phyloP scores from a whole-genome alignment of 805 yeast genomes.

The Limtongozyma cylindracea region DNA sequence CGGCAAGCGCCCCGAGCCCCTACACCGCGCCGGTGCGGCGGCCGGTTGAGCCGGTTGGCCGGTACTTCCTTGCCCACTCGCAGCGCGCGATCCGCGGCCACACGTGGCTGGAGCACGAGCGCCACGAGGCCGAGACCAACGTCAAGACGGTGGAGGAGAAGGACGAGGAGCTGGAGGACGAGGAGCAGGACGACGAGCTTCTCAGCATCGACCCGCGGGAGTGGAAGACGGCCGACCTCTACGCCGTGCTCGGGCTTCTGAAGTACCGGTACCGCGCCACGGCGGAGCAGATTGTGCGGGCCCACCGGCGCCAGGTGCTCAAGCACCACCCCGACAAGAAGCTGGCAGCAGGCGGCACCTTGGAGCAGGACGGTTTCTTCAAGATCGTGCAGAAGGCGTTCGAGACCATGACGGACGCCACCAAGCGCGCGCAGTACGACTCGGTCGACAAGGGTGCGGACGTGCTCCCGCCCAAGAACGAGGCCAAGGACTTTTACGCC shows the following conservation, averaged over 20 bases:
- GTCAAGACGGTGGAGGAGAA: slow-evolving; percentile 45
- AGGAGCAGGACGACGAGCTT: slow-evolving; percentile 42
- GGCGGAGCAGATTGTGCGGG: slow-evolving; percentile 81
- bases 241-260: slow-evolving; percentile 85
- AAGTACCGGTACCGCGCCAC: slow-evolving; percentile 81
- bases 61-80: slow-evolving; percentile 87
- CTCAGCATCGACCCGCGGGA: slow-evolving; percentile 88
- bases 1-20: too few relatives aligned
- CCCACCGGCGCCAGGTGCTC: slow-evolving; percentile 90
- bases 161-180: slow-evolving; percentile 50
- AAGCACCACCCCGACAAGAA: slow-evolving; percentile 97
- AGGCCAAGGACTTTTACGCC: slow-evolving; percentile 70
- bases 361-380: slow-evolving; percentile 90
- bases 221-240: slow-evolving; percentile 92
- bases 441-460: slow-evolving; percentile 83
- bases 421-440: slow-evolving; percentile 80
- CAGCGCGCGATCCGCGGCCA: slow-evolving; percentile 89
- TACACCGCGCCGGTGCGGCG: slow-evolving; percentile 43
- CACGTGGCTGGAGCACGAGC: slow-evolving; percentile 95
- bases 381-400: slow-evolving; percentile 94
- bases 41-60: slow-evolving; percentile 91
- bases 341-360: slow-evolving; percentile 57
- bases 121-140: slow-evolving; percentile 75
- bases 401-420: slow-evolving; percentile 69
- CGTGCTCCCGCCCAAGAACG: slow-evolving; percentile 38